phyloP scores from a whole-genome alignment of 495 filamentous ascomycete genomes.

The Evernia prunastri region DNA sequence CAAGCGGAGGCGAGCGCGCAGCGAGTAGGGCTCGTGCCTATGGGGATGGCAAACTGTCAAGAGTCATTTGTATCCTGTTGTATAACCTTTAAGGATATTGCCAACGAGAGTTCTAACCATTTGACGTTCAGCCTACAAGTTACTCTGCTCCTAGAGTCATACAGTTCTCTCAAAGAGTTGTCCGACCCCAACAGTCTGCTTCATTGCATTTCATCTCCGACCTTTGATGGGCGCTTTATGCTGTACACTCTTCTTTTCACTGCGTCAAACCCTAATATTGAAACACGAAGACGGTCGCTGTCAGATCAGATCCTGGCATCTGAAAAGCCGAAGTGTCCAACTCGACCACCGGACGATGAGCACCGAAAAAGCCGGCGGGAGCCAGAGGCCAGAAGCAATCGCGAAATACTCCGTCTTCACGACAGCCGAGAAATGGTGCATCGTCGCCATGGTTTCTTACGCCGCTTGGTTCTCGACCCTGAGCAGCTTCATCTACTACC shows the following conservation, averaged over 20 bases:
- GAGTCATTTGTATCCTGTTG: too few relatives aligned
- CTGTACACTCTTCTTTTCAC: background rate
- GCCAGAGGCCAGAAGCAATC: background rate
- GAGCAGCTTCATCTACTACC: slow-evolving; percentile 42
- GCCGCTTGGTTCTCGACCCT: slow-evolving; percentile 33
- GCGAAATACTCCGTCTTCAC: slow-evolving; percentile 25
- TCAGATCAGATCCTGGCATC: background rate
- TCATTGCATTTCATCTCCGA: too few relatives aligned
- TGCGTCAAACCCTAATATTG: background rate
- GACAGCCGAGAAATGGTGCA: slow-evolving; percentile 34
- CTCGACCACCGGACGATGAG: background rate
- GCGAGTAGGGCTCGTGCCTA: too few relatives aligned
- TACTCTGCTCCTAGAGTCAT: too few relatives aligned
- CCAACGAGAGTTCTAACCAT: too few relatives aligned
- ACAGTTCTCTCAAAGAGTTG: too few relatives aligned
- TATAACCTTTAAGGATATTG: too few relatives aligned
- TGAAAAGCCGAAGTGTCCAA: background rate
- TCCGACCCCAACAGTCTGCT: too few relatives aligned
- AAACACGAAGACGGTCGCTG: background rate
- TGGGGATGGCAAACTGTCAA: too few relatives aligned
- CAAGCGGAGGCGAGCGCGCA: too few relatives aligned
- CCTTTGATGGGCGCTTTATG: too few relatives aligned
- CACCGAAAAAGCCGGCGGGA: background rate
- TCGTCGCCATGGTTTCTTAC: slow-evolving; percentile 31
- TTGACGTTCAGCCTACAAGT: too few relatives aligned